phyloP scores from a whole-genome alignment of 495 filamentous ascomycete genomes.

The Talaromyces adpressus region DNA sequence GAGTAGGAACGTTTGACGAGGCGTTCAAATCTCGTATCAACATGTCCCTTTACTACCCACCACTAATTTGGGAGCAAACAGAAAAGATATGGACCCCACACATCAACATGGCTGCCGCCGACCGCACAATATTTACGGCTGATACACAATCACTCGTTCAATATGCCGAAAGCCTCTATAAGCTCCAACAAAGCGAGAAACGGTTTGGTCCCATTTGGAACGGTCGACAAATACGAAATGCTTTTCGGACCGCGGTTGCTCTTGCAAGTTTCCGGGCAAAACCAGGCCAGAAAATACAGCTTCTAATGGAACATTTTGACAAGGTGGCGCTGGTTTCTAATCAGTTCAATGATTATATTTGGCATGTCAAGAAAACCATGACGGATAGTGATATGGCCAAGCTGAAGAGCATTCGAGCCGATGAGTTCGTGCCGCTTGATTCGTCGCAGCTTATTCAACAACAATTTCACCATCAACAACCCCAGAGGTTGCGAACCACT shows the following conservation, averaged over 20 bases:
- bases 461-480: no score
- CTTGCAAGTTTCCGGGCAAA: constrained; percentile 9
- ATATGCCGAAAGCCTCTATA: constrained; percentile 11
- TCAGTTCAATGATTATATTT: background rate
- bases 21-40: constrained; percentile 43
- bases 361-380: background rate
- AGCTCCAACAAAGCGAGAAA: constrained; percentile 8
- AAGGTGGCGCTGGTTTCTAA: background rate
- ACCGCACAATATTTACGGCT: constrained; percentile 10
- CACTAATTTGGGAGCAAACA: constrained; percentile 6
- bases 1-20: constrained; percentile 35
- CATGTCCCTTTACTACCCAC: constrained; percentile 35
- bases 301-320: background rate
- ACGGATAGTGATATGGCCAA: no score
- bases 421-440: no score
- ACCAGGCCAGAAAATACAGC: background rate
- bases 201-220: constrained; percentile 12
- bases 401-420: no score
- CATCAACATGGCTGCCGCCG: constrained; percentile 15
- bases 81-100: constrained; percentile 30
- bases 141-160: constrained; percentile 12
- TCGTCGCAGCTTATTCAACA: no score
- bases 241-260: constrained; percentile 23
- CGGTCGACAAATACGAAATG: constrained; percentile 24
- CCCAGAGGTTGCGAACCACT: no score